Conservation (phyloP, 2,329 filamentous ascomycete genomes). For the Sporothrix phasma region DNA sequence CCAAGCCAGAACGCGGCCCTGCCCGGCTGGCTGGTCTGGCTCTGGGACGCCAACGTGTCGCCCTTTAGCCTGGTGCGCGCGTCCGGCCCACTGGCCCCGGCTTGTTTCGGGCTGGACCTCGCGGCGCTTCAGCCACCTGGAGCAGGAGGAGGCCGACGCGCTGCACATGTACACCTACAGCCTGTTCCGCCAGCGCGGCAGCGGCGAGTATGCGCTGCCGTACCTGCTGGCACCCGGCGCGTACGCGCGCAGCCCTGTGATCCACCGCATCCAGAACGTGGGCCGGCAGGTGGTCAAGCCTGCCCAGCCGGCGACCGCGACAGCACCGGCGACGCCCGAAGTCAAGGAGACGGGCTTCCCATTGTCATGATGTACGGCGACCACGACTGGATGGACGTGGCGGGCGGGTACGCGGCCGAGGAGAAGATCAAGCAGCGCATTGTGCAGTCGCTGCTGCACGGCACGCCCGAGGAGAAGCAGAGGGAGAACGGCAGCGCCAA, state of each 20-base stretch:
- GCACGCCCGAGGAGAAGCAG: conserved; percentile 56
- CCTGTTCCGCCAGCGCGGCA: conserved; percentile 84
- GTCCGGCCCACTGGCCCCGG: conserved; percentile 78
- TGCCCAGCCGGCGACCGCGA: conserved; percentile 18
- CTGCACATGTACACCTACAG: conserved; percentile 92
- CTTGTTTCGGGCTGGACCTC: conserved; percentile 93
- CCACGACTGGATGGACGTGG: conserved; percentile 97
- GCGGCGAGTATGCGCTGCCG: conserved; percentile 84
- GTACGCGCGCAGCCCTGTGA: conserved; percentile 78
- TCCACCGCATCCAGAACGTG: conserved; percentile 76
- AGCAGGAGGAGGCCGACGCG: conserved; percentile 65
- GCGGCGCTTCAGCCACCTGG: conserved; percentile 82
- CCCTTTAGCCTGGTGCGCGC: conserved; percentile 86
- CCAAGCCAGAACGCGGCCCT: conserved; percentile 41
- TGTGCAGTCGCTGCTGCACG: conserved; percentile 47
- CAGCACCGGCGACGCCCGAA: conserved; percentile 24
- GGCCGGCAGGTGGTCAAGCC: conserved; percentile 56
- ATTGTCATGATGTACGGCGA: conserved; percentile 94
- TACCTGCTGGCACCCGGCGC: conserved; percentile 92
- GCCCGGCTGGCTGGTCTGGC: conserved; percentile 79
- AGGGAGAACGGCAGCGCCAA: conserved; percentile 71
- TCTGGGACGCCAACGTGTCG: conserved; percentile 96
- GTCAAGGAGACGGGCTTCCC: conserved; percentile 58
- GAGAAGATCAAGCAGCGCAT: conserved; percentile 66
- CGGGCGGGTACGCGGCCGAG: conserved; percentile 69